Percentiles rank a stretch among this genome's conserved stretches.
Evolutionary conservation across 2,329 filamentous ascomycete genomes (phyloP).

Genomic region (Xylogone sp.): DNA sequence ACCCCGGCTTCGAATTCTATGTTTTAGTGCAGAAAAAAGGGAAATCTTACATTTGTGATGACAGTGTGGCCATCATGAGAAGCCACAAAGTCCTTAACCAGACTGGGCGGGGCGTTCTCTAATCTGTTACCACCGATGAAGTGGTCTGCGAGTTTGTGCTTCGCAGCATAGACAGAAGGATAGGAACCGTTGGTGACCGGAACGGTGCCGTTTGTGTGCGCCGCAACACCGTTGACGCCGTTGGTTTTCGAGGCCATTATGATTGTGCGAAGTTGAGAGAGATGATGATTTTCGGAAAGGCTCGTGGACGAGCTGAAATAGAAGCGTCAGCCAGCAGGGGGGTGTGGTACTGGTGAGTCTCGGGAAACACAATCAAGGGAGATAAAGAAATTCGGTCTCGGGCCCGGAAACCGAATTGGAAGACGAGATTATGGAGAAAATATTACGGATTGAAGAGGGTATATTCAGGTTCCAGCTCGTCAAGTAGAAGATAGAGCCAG

Average conservation of each 20-base stretch:
- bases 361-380: constrained; percentile 1
- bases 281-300: not conserved
- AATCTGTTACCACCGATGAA: constrained; percentile 95
- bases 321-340: constrained; percentile 16
- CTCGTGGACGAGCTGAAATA: constrained; percentile 20
- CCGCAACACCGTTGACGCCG: constrained; percentile 29
- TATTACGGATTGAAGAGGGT: too few species aligned
- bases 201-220: constrained; percentile 34
- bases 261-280: not conserved
- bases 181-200: constrained; percentile 50
- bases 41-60: constrained; percentile 83
- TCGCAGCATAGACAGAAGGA: constrained; percentile 66
- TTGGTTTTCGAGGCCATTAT: constrained; percentile 44
- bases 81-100: constrained; percentile 94
- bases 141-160: constrained; percentile 80
- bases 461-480: too few species aligned
- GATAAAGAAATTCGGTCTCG: too few species aligned
- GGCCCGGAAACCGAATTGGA: too few species aligned
- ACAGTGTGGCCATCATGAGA: constrained; percentile 91
- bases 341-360: constrained; percentile 3
- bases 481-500: too few species aligned
- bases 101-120: constrained; percentile 74
- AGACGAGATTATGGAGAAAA: too few species aligned
- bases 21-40: constrained; percentile 12
- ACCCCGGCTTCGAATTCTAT: too few species aligned